Base-by-base conservation (phyloP, 2,329 filamentous ascomycete genomes). In the Pseudodiploospora longispora region DNA sequence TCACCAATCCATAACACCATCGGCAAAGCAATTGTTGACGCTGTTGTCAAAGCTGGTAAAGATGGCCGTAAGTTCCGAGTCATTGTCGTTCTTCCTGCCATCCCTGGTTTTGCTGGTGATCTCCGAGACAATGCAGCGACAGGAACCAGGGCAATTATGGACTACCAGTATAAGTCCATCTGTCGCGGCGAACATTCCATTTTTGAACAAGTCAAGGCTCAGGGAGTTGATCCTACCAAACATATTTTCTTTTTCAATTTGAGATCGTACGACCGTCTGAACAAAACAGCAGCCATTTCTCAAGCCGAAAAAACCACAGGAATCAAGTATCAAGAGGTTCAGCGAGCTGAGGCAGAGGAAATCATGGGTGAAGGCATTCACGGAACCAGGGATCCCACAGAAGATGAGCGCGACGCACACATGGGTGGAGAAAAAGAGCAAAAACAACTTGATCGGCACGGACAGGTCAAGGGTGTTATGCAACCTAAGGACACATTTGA, bases 111-210 rank as follows among this genome's bases (percentile, higher is more conserved):
- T 55, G 90, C 91, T 0, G 91, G 91, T 38, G 91, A 97, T 59
- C 72, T 98, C 30, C 74, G 90, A 45, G 81, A 89, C 9, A 82
- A 87, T 54, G 88, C 85, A 19, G 91, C 91, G 0, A 79, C 80
- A 1, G 91, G 91, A 7, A 97, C 91, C 0, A 70, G 88, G 40
- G 91, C 90, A 8, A 98, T 97, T 57, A 97, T 98, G 88, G 90
- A 97, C 61, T 97, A 95, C 59, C 93, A 97, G 61, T 98, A 93
- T 72, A 95, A 94, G 66, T 95, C 88, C 0, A 95, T 98, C 52
- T 87, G 85, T 58, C 83, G 93, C 37, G 93, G 93, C 5, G 84
- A 94, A 51, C 74, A 97, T 59, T 95, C 88, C 4, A 97, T 98
- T 42, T 93, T 85, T 55, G 88, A 79, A 34, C 83, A 85, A 58